Percentiles rank a stretch among this genome's conserved stretches.
These are phyloP conservation scores for Malassezia nana DNA, from an alignment of 1,284 basidiomycete genomes.

Conservation along the genomic window DNA sequence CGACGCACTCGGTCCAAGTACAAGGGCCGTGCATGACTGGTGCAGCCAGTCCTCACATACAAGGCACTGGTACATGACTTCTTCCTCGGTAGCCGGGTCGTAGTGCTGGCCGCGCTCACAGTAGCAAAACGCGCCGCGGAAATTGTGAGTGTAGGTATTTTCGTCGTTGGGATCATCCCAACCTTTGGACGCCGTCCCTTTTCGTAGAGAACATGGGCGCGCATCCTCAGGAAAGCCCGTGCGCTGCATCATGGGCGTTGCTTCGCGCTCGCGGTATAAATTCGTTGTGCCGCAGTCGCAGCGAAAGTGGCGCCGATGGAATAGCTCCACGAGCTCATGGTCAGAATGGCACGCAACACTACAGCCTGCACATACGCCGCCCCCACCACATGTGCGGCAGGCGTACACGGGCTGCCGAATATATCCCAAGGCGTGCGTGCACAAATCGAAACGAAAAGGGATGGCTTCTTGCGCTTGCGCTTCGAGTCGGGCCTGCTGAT, in stretches of 20 bases:
- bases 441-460: conserved; percentile 48
- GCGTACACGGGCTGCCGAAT: conserved; percentile 49
- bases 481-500: conserved; percentile 46
- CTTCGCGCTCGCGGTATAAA: conserved; percentile 19
- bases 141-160: conserved; percentile 47
- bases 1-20: neutral
- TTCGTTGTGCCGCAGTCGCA: conserved; percentile 46
- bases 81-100: conserved; percentile 49
- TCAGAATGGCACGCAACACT: conserved; percentile 49
- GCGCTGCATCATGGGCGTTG: neutral
- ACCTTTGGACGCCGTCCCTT: conserved; percentile 13
- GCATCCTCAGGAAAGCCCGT: conserved; percentile 20
- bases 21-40: conserved; percentile 43
- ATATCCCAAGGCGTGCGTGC: conserved; percentile 46
- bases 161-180: conserved; percentile 35
- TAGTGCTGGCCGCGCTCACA: conserved; percentile 47
- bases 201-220: conserved; percentile 27
- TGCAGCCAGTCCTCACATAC: conserved; percentile 51
- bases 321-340: conserved; percentile 47
- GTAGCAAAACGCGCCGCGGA: conserved; percentile 49
- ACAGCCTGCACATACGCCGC: conserved; percentile 50
- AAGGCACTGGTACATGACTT: conserved; percentile 49
- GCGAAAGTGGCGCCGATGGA: conserved; percentile 44
- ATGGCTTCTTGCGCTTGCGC: conserved; percentile 48
- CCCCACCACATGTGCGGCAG: conserved; percentile 43